Base-by-base conservation (phyloP, 108 stramenopile genomes). In the Cafeteria roenbergensis region DNA sequence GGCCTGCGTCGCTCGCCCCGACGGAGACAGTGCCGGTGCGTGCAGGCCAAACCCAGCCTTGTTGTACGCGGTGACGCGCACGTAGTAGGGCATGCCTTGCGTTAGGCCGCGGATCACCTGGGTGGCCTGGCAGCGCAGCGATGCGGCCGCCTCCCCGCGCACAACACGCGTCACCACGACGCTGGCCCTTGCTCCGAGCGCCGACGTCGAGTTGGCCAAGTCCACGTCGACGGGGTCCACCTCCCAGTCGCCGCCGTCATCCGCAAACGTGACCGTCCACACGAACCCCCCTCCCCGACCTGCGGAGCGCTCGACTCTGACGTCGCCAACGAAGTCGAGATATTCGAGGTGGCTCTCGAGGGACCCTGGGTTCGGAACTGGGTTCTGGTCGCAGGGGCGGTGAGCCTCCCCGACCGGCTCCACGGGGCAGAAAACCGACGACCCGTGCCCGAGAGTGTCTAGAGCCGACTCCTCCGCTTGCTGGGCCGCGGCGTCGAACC, bases 21-120 rank as follows among this genome's bases (percentile, higher is more conserved):
- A n/a, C n/a, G n/a, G n/a, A n/a, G n/a, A n/a, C n/a, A n/a, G n/a
- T n/a, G n/a, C n/a, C n/a, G n/a, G n/a, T n/a, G n/a, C n/a, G n/a
- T n/a, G n/a, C 42, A 64, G 55, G 51, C 89, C 87, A 50, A 81
- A 71, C 6, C 88, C 88, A 60, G 79, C 74, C 25, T 65, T 55
- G 68, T 88, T 90, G 30, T 79, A 75, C 3, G 89, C 87, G 24
- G 83, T 68, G 24, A 90, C 84, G 55, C 57, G 57, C 17, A 89
- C 82, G 56, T 73, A 78, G 66, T 90, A 90, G 48, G 77, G 64
- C 57, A 42, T 59, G 26, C 89, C 89, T 25, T 88, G 79, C 48
- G 56, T 62, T 8, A 88, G 78, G 22, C 73, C 78, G 27, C 69
- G 61, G 34, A 90, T 21, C 21, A 27, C 30, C 24, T 61, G 22